A percentile compares a stretch with the other conserved stretches of the same genome.
Conservation (phyloP, 345 rosid species). For the Acer campestre region DNA sequence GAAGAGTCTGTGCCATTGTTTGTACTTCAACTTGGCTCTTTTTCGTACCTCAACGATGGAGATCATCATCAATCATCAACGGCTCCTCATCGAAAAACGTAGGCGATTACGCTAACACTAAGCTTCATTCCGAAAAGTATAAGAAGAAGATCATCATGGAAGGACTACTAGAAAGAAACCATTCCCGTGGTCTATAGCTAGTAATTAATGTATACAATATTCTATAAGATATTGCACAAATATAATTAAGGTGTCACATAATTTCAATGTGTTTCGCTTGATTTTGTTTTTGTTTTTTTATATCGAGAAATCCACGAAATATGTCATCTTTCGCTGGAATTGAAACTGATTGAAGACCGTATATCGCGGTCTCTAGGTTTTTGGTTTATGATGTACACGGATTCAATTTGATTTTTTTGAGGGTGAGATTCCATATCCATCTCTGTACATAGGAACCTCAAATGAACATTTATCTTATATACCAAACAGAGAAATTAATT, state of each 20-base stretch:
- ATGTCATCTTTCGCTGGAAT: neutral
- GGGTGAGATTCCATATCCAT: neutral
- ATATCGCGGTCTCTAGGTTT: neutral
- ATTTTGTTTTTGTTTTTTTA: neutral
- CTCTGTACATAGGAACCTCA: neutral
- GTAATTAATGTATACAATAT: no score
- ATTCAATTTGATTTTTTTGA: neutral
- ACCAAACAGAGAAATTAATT: no score
- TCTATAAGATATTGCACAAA: neutral
- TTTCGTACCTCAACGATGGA: constrained; percentile 23
- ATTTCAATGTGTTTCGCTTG: neutral
- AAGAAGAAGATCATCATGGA: constrained; percentile 46
- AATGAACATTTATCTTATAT: neutral
- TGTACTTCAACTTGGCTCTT: constrained; percentile 53
- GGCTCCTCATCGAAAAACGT: neutral
- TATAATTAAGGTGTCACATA: neutral
- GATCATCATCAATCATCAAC: neutral
- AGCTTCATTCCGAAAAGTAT: constrained; percentile 25
- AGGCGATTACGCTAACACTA: neutral
- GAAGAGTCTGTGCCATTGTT: constrained; percentile 51
- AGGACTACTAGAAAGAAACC: constrained; percentile 37
- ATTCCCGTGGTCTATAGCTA: neutral
- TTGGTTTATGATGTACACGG: neutral
- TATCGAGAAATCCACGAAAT: neutral
- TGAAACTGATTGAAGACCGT: neutral